Base-by-base conservation (phyloP, 1,284 basidiomycete species). In the Cryptococcus jaspeensis region DNA sequence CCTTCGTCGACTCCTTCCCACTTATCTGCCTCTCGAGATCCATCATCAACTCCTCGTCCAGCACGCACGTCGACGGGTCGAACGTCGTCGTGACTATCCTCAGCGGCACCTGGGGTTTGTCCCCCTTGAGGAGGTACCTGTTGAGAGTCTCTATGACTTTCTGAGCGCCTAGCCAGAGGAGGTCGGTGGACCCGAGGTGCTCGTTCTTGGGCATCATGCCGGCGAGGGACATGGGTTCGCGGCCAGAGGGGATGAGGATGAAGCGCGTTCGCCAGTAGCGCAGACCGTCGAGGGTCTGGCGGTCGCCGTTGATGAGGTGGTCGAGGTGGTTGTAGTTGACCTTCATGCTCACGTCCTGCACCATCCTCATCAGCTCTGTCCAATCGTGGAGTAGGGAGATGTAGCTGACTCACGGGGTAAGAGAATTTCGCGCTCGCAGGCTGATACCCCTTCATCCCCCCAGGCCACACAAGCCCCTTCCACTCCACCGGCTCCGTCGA, bases 191-290 rank as follows among this genome's bases (percentile, higher is more conserved):
- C 64, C 88, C 85, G 55, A 92, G 82, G 58, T 81, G 81, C 73
- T 91, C 90, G 5, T 85, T 87, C 0, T 84, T 86, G 16, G 71
- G 77, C 18, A 82, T 65, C 16, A 76, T 37, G 3, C 69, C 66
- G 11, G 58, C 55, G 15, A 68, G 55, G 77, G 79, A 49, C 60
- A 73, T 8, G 85, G 89, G 37, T 83, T 82, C 55, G 87, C 64
- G 87, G 11, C 85, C 82, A 0, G 89, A 87, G 0, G 95, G 95
- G 46, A 98, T 90, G 18, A 99, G 85, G 23, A 98, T 84, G 71
- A 97, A 96, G n/a, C 94, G 84, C 0, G 93, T 96, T 6, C 94
- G 84, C 91, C 94, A 98, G 71, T 95, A 96, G 44, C 89, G 84
- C 45, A 92, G 79, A 4, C 56, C 56, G 36, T 87, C 87, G 55